Percentiles rank a stretch among this genome's conserved stretches.
These are phyloP conservation scores for Gossypium schwendimanii DNA, from an alignment of 441 rosid genomes.

Conservation along the genomic window DNA sequence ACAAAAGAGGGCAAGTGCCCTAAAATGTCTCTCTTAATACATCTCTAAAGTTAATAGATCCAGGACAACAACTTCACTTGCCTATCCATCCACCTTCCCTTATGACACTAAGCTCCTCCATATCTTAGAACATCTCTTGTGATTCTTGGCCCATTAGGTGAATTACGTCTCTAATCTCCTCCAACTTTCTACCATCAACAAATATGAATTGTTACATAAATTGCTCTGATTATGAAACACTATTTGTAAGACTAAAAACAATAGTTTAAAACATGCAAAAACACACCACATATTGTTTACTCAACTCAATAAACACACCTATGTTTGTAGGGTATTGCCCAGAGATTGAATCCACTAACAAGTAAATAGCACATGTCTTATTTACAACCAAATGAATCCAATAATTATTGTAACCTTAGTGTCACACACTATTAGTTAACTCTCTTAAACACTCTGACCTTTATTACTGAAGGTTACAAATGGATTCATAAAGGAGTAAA, in stretches of 20 bases:
- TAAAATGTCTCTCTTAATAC: not conserved
- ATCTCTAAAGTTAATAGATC: not conserved
- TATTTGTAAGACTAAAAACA: too few species aligned
- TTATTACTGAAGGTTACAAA: not conserved
- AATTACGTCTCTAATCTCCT: not conserved
- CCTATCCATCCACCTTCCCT: not conserved
- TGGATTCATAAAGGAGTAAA: not conserved
- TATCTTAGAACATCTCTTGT: not conserved
- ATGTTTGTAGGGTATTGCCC: too few species aligned
- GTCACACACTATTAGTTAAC: too few species aligned
- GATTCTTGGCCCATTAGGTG: not conserved
- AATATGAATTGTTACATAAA: not conserved
- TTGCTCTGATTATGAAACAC: not conserved
- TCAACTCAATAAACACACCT: too few species aligned
- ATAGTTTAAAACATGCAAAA: not conserved
- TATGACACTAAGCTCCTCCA: not conserved
- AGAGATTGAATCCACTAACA: too few species aligned
- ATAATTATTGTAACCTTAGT: too few species aligned
- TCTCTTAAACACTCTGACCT: not conserved
- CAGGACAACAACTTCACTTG: not conserved
- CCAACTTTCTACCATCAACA: not conserved
- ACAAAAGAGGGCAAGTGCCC: not conserved
- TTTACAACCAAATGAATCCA: too few species aligned
- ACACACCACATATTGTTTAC: not conserved
- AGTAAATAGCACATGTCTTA: too few species aligned